Evolutionary conservation across 2,329 filamentous ascomycete species (phyloP), one percentile per base, ranked within the genome.

Genomic region (Clonostachys solani): DNA sequence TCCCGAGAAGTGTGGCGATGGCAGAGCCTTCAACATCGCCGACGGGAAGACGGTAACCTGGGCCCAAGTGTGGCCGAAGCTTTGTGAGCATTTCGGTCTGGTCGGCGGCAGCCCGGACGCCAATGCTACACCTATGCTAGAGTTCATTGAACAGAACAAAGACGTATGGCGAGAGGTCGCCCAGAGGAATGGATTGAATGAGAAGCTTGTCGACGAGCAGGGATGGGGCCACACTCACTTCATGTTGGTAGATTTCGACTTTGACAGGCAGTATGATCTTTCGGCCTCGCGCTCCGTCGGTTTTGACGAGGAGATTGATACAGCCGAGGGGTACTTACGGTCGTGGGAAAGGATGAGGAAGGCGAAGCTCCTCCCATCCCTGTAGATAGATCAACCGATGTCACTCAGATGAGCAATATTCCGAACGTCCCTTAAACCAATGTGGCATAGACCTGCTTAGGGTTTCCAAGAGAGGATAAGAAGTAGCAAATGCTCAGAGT

Each of bases 181-280:
- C 2, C 18, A 34, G 18, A 29, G 44, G 10, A 43, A 53, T 44
- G 49, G 47, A 1, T 40, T 56, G 2, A 23, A 49, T 6, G 40
- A 45, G 43, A 33, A 47, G 12, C 38, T 44, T 2, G 36, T 52
- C 3, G 37, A 47, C 4, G 36, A 19, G 13, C 44, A 47, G 12
- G 40, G 45, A 1, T 51, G 52, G 54, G 42, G 16, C 8, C 41
- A 44, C 36, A 12, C 43, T 4, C 48, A 51, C 9, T 49, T 52
- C 13, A 55, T 54, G 51, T 4, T 54, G 15, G 49, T 50, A 2
- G 18, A 56, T 7, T 54, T 47, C 17, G 52, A 54, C 40, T 56
- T 55, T 47, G 49, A 55, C n/a, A 41, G 54, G 12, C 44, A 54
- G 40, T 51, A 50, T n/a, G 52, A 56, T 33, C 40, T 55, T 29